Evolutionary conservation across 2,329 filamentous ascomycete species (phyloP), one percentile per base, ranked within the genome.

Genomic region (Aspergillus neotritici): DNA sequence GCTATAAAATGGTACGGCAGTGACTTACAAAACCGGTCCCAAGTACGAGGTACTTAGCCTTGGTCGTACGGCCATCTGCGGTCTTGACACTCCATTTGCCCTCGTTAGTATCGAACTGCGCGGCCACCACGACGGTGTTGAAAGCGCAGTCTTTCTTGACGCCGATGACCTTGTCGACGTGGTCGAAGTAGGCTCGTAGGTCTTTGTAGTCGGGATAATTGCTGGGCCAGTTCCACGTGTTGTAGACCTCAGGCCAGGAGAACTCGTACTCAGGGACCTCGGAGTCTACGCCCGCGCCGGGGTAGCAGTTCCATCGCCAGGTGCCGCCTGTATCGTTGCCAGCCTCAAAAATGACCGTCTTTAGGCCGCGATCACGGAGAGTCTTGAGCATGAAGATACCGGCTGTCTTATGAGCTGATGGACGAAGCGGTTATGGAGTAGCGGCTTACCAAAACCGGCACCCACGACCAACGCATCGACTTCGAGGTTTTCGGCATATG

Each of bases 301-400:
- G 77, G 50, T 78, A 80, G 51, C 69, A 69, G 57, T 78, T 79
- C 72, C 70, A 78, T 34, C 70, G 61, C 78, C 78, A 81, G 0
- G 69, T 73, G 21, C 76, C 77, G 4, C 76, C 77, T 0, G 69
- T 57, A 41, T 72, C 69, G 8, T 67, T 68, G 11, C 73, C 77
- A 1, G 75, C 73, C 49, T 81, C 78, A 48, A 73, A 75, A 15
- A 79, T 66, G 21, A 71, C 66, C 2, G 67, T 63, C 12, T 70
- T 72, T 21, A 72, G 55, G 2, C 76, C 77, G 8, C 63, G 65
- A 14, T 78, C 71, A 2, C 75, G 72, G 4, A 78, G 68, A 0
- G 68, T 68, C 49, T 77, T 73, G 34, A 78, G 70, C 63, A 73
- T 70, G 43, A 71, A 77, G 12, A 75, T 59, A 11, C 74, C 74